phyloP scores from a whole-genome alignment of 345 rosid species.

The Arabis hirsuta region DNA sequence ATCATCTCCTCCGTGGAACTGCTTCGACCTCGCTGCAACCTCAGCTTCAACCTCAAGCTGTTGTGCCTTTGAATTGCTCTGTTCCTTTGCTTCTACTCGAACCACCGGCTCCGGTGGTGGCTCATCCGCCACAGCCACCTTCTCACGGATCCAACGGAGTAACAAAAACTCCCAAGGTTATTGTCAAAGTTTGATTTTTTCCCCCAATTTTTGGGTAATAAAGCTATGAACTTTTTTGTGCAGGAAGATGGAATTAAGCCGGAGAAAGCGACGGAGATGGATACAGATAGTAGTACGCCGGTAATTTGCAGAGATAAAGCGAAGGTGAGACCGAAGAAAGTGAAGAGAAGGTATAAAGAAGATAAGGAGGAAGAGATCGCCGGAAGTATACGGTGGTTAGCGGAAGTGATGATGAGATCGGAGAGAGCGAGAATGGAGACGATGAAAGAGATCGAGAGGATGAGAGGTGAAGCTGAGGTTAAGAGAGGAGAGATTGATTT shows the following conservation, averaged over 20 bases:
- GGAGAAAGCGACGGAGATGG: constrained; percentile 56
- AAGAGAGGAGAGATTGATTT: constrained; percentile 88
- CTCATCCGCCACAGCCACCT: constrained; percentile 44
- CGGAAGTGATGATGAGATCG: constrained; percentile 79
- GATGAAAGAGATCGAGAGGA: constrained; percentile 81
- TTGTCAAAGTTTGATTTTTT: not conserved
- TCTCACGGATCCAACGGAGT: constrained; percentile 77
- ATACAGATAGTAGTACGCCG: constrained; percentile 89
- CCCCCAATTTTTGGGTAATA: not conserved
- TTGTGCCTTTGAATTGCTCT: constrained; percentile 40
- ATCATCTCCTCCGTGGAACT: constrained; percentile 75
- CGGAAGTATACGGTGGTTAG: constrained; percentile 83
- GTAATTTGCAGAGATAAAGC: constrained; percentile 62
- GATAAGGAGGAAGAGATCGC: constrained; percentile 62
- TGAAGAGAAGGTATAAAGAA: constrained; percentile 56
- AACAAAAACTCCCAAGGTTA: constrained; percentile 60
- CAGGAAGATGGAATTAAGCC: constrained; percentile 69
- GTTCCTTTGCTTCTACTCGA: constrained; percentile 55
- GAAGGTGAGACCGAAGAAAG: constrained; percentile 52
- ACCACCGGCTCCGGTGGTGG: constrained; percentile 41
- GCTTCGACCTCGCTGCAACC: constrained; percentile 29
- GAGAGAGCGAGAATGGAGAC: constrained; percentile 91
- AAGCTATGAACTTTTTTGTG: not conserved
- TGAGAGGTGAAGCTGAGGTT: constrained; percentile 89
- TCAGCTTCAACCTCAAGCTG: constrained; percentile 38